Percentiles rank a stretch among this genome's conserved stretches.
phyloP scores from a whole-genome alignment of 176 grass and related monocot genomes.

The Raddia guianensis region DNA sequence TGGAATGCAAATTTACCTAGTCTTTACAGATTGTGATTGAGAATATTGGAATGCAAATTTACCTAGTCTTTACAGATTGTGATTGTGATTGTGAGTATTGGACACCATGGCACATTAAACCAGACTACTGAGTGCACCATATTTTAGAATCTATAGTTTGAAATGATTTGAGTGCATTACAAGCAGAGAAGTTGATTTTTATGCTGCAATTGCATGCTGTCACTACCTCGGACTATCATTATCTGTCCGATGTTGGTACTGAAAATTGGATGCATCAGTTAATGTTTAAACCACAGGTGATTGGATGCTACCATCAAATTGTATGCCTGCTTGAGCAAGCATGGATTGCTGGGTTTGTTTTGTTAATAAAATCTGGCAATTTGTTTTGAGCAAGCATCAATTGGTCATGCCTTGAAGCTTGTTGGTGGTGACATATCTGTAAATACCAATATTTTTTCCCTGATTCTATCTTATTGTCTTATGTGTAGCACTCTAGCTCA shows the following conservation, averaged over 20 bases:
- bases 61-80: too few relatives aligned
- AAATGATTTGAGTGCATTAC: neutral
- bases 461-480: neutral
- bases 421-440: neutral
- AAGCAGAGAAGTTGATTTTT: neutral
- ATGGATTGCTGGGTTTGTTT: constrained; percentile 3
- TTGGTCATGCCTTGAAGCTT: neutral
- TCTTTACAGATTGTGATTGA: too few relatives aligned
- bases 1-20: too few relatives aligned
- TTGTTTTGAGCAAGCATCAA: neutral
- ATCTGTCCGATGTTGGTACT: neutral
- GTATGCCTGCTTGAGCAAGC: neutral
- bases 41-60: too few relatives aligned
- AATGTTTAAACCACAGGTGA: neutral
- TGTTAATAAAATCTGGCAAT: neutral
- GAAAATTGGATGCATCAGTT: constrained; percentile 9
- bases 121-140: too few relatives aligned
- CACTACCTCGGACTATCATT: neutral
- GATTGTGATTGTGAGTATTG: too few relatives aligned
- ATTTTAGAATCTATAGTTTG: constrained; percentile 6
- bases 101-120: too few relatives aligned
- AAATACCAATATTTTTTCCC: neutral
- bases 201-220: neutral
- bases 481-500: constrained; percentile 2
- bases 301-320: constrained; percentile 6